phyloP scores from a whole-genome alignment of 345 rosid species.

The Litchi chinensis region DNA sequence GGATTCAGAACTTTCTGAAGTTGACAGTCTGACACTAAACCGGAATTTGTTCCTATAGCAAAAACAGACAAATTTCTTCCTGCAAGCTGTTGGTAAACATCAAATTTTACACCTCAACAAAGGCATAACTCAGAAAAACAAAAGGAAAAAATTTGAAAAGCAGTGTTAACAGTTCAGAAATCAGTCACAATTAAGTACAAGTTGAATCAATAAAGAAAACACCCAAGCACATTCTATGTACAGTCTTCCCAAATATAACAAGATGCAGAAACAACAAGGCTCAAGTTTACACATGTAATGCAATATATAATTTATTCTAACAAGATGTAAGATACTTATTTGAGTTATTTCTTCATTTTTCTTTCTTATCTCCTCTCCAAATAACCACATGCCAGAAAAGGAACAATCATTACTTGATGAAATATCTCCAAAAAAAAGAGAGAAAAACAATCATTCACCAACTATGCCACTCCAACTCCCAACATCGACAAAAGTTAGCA shows the following conservation, averaged over 20 bases:
- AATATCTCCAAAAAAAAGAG: not conserved
- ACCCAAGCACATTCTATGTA: not conserved
- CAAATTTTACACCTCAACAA: slow-evolving; percentile 22
- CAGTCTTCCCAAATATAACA: not conserved
- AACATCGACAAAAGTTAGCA: not conserved
- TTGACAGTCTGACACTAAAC: slow-evolving; percentile 28
- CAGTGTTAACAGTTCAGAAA: not conserved
- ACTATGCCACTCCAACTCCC: not conserved
- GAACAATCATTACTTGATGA: not conserved
- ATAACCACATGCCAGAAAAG: not conserved
- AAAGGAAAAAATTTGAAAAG: not conserved
- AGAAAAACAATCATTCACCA: not conserved
- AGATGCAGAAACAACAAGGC: not conserved
- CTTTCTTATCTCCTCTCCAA: not conserved
- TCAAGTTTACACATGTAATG: not conserved
- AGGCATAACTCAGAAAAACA: slow-evolving; percentile 10
- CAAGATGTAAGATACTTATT: not conserved
- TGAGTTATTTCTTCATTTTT: not conserved
- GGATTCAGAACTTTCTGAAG: slow-evolving; percentile 28
- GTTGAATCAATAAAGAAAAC: not conserved
- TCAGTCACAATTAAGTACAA: not conserved
- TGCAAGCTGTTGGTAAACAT: slow-evolving; percentile 31
- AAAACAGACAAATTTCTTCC: slow-evolving; percentile 30
- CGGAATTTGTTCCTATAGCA: slow-evolving; percentile 30
- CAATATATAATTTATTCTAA: not conserved